Conservation (phyloP, 306 rosid species). For the Medicago truncatula region MtrunA17r5.0-ANR NC_053044.1:48529001-48529500, state of each 20-base stretch:
- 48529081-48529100: conserved; percentile 95
- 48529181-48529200: conserved; percentile 11
- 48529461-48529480: conserved; percentile 76
- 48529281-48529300: conserved; percentile 85
- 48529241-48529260: conserved; percentile 53
- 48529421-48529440: conserved; percentile 39
- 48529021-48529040: conserved; percentile 79
- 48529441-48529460: conserved; percentile 60
- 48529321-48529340: conserved; percentile 80
- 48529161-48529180: no score
- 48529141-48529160: not conserved
- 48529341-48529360: not conserved
- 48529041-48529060: conserved; percentile 90
- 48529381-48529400: not conserved
- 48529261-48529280: conserved; percentile 90
- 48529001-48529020: conserved; percentile 25
- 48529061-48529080: conserved; percentile 82
- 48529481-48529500: conserved; percentile 63
- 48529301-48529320: conserved; percentile 92
- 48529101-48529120: conserved; percentile 90
- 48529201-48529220: not conserved
- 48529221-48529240: conserved; percentile 7
- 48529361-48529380: conserved; percentile 8
- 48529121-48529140: conserved; percentile 85
- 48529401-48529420: conserved; percentile 32